Evolutionary conservation across 1,139 yeast genomes (phyloP), one percentile per base, ranked within the genome.

Genomic region (Waltiozyma sp.): DNA sequence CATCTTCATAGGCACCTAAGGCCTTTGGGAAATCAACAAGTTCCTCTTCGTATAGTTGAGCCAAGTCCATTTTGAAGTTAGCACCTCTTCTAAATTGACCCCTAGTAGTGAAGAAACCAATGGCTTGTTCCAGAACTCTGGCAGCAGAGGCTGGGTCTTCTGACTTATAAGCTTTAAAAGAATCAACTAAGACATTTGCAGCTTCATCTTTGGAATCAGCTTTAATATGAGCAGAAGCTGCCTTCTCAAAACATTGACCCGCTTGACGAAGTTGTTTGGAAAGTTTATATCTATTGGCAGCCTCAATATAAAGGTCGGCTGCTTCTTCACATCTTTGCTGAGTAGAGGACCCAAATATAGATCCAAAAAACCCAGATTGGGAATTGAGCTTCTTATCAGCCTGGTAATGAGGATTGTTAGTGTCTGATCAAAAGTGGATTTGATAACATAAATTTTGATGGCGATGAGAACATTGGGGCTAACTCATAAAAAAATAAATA

Each of bases 71-170:
- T 56, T 91, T 83, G 64, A 85, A 89, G 59, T 87, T 87, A 18
- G 98, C 98, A 19, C 95, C 96, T 60, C 98, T 73, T 60, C 98
- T 78, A 65, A 91, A 93, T 60, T 89, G 96, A 14, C 98, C 98
- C 52, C 88, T 78, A 50, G 79, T 75, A 1, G 95, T 87, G 62
- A 89, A 89, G 55, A 86, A 72, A 51, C 77, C 81, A 47, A 91
- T 80, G 1, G 97, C 96, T 54, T 73, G 75, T 46, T 77, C 73
- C 49, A 91, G 69, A 10, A 88, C 78, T 41, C 79, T 74, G 23
- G 85, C 91, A 3, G 96, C 96, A 46, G 83, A 89, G 2, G 67
- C 66, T 2, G 96, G 91, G 13, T 73, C 74, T 37, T 80, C 81
- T 38, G 77, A 73, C 55, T 83, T 80, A 64, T 75, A 91, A 37